phyloP scores from a whole-genome alignment of 202 grass and related monocot genomes.

The Hordeum pubiflorum region DNA sequence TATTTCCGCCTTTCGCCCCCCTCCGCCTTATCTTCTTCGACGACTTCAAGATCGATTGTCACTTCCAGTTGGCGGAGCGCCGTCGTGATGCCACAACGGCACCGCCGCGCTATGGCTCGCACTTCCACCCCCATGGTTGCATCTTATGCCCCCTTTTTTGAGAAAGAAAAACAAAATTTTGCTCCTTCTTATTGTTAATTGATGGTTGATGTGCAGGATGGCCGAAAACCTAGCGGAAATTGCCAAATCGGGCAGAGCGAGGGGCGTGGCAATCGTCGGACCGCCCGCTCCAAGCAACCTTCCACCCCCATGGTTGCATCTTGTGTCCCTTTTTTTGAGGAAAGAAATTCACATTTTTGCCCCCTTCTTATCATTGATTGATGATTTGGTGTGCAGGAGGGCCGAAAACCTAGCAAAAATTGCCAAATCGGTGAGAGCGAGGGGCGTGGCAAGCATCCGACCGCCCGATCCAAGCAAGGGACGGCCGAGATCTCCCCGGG shows the following conservation, averaged over 20 bases:
- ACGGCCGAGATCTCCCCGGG: slow-evolving; percentile 14
- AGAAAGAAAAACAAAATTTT: background rate
- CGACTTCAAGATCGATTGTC: accelerated
- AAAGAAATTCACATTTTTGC: background rate
- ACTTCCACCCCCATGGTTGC: background rate
- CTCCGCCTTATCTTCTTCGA: background rate
- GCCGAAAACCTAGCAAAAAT: background rate
- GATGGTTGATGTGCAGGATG: background rate
- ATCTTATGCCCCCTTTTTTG: background rate
- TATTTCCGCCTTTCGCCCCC: background rate
- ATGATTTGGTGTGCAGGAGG: background rate
- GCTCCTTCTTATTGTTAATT: background rate
- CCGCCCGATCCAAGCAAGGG: background rate
- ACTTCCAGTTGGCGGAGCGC: accelerated
- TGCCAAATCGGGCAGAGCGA: background rate
- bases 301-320: background rate
- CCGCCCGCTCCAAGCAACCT: background rate
- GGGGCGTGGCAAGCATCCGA: background rate
- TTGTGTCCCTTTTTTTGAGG: background rate
- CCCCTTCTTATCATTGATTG: background rate
- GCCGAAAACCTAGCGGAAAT: background rate
- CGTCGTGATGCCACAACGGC: too few species aligned
- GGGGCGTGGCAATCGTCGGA: slow-evolving; percentile 1
- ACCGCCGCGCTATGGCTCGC: accelerated
- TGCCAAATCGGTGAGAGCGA: background rate